Evolutionary conservation across 495 filamentous ascomycete species (phyloP).

Genomic region (Aspergillus carlsbadensis): DNA sequence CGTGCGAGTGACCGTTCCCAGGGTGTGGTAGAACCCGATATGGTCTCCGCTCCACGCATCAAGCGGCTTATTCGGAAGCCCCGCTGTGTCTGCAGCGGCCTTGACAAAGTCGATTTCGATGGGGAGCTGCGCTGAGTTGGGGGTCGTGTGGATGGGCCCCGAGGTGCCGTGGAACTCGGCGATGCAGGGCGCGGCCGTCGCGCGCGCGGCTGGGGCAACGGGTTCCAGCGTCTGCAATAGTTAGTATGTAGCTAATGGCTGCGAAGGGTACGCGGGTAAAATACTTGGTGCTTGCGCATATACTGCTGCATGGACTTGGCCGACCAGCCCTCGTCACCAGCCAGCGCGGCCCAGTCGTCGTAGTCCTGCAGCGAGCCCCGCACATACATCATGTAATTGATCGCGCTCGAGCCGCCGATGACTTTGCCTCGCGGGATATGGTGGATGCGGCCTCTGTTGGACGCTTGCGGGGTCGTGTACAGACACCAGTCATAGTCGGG

Average conservation of each 20-base stretch:
- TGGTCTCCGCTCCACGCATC: conserved; percentile 38
- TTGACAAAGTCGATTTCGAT: conserved; percentile 28
- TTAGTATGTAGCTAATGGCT: too few relatives aligned
- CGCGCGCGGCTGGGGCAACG: neutral
- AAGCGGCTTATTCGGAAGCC: conserved; percentile 18
- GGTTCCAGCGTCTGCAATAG: conserved; percentile 15
- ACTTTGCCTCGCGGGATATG: conserved; percentile 50
- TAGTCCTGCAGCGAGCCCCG: conserved; percentile 39
- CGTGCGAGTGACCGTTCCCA: conserved; percentile 40
- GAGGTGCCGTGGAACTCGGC: conserved; percentile 26
- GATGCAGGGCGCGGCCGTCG: neutral
- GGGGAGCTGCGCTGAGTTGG: conserved; percentile 25
- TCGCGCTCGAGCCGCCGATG: conserved; percentile 57
- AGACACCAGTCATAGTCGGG: conserved; percentile 59
- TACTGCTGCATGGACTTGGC: conserved; percentile 34
- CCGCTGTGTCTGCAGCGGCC: conserved; percentile 21
- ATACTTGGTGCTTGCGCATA: conserved; percentile 26
- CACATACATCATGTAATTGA: conserved; percentile 46
- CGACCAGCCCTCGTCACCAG: conserved; percentile 37
- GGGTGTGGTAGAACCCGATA: conserved; percentile 32
- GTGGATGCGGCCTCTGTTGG: conserved; percentile 20
- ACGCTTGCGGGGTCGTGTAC: conserved; percentile 48
- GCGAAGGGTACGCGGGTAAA: too few relatives aligned
- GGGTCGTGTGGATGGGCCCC: conserved; percentile 32
- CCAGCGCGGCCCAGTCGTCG: conserved; percentile 47